Evolutionary conservation across 148 eudicot species (phyloP).

Genomic region (Fagopyrum homotropicum): DNA sequence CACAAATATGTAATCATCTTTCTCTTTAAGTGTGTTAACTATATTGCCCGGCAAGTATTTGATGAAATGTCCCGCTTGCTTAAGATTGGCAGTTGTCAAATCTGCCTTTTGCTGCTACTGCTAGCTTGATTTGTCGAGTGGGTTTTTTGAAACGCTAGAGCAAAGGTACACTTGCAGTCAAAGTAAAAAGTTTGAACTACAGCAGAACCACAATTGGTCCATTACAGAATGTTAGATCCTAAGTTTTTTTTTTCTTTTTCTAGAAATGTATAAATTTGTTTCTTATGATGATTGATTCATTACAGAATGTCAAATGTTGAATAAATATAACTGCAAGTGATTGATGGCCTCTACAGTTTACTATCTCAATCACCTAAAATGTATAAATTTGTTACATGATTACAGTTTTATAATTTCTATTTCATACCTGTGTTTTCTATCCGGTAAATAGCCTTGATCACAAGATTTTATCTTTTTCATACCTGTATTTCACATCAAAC

Average conservation of each 20-base stretch:
- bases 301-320: not conserved
- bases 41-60: not conserved
- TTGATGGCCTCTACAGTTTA: not conserved
- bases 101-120: not conserved
- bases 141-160: not conserved
- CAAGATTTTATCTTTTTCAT: not conserved
- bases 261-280: no score
- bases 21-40: not conserved
- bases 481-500: not conserved
- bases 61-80: constrained; percentile 2
- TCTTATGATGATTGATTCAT: not conserved
- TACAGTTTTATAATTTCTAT: not conserved
- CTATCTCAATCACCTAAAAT: not conserved
- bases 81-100: not conserved
- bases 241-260: not conserved
- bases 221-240: not conserved
- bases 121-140: not conserved
- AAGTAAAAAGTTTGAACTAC: not conserved
- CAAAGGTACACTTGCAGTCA: not conserved
- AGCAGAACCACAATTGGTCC: not conserved
- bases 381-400: not conserved
- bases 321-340: not conserved
- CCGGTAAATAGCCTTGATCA: not conserved
- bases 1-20: not conserved
- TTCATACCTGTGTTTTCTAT: not conserved